Conservation (phyloP, 768 basidiomycete genomes). For the Boletus tylopilopsis region DNA sequence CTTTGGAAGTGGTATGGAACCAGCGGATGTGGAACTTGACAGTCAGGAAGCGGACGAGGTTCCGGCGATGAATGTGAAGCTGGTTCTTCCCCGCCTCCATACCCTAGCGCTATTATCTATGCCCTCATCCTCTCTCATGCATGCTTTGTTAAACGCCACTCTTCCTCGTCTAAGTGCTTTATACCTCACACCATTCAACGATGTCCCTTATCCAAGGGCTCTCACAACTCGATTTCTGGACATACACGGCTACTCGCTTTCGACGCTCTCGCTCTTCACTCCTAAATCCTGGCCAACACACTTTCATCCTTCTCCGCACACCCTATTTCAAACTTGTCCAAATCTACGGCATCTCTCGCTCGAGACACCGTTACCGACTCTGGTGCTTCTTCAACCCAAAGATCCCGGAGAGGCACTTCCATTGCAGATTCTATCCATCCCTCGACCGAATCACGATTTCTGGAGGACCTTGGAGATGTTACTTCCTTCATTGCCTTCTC, state of each 20-base stretch:
- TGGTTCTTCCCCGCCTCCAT: slow-evolving; percentile 55
- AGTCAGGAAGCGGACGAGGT: slow-evolving; percentile 15
- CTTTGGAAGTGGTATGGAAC: slow-evolving; percentile 56
- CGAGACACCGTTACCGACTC: slow-evolving; percentile 60
- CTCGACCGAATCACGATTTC: slow-evolving; percentile 62
- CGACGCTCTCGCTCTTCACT: slow-evolving; percentile 62
- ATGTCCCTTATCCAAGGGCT: slow-evolving; percentile 55
- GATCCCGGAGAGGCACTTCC: slow-evolving; percentile 33
- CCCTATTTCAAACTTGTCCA: slow-evolving; percentile 48
- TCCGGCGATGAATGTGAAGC: slow-evolving; percentile 31
- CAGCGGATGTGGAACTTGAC: slow-evolving; percentile 42
- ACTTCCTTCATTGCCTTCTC: slow-evolving; percentile 52
- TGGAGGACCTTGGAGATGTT: slow-evolving; percentile 52
- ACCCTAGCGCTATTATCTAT: slow-evolving; percentile 63
- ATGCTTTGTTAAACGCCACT: slow-evolving; percentile 51
- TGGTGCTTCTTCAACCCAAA: slow-evolving; percentile 30
- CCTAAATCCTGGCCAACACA: slow-evolving; percentile 67
- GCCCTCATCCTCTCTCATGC: slow-evolving; percentile 61
- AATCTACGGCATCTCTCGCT: slow-evolving; percentile 67
- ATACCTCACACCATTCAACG: slow-evolving; percentile 71
- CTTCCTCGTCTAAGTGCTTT: slow-evolving; percentile 64
- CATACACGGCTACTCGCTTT: slow-evolving; percentile 53
- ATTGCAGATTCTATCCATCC: slow-evolving; percentile 68
- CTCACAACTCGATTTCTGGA: slow-evolving; percentile 56
- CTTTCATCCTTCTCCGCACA: slow-evolving; percentile 50